Evolutionary conservation across 345 rosid genomes (phyloP).

Genomic region (Brassica carinata): DNA sequence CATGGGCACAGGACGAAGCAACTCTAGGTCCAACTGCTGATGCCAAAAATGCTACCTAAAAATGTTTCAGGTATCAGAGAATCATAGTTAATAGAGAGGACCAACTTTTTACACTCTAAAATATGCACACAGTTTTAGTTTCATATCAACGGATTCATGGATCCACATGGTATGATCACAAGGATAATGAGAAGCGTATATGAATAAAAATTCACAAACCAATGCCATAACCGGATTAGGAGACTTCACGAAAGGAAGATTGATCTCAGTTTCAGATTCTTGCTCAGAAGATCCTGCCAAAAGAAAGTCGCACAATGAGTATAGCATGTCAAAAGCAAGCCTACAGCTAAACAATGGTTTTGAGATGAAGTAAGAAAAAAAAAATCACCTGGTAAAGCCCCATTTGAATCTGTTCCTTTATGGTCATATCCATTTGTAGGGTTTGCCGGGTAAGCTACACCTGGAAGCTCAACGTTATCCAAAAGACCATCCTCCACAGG

Average conservation of each 20-base stretch:
- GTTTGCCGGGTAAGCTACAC: conserved; percentile 42
- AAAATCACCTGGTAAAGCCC: conserved; percentile 53
- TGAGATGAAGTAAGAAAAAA: conserved; percentile 30
- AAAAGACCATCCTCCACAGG: conserved; percentile 85
- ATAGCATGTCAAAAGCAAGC: background rate
- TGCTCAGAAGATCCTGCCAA: conserved; percentile 51
- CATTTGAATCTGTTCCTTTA: conserved; percentile 59
- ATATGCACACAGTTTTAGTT: conserved; percentile 6
- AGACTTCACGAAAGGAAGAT: conserved; percentile 84
- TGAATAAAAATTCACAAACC: conserved; percentile 51
- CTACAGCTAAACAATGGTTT: background rate
- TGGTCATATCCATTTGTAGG: conserved; percentile 56
- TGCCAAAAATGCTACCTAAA: conserved; percentile 94
- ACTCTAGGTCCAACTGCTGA: conserved; percentile 97
- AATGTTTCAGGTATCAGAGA: conserved; percentile 20
- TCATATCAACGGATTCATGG: conserved; percentile 3
- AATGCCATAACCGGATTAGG: conserved; percentile 93
- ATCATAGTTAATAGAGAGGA: conserved; percentile 14
- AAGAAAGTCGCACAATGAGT: conserved; percentile 29
- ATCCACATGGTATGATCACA: conserved; percentile 22
- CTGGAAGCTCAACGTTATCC: conserved; percentile 85
- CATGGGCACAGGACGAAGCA: conserved; percentile 99
- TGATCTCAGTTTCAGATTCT: conserved; percentile 61
- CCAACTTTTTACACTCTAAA: conserved; percentile 11
- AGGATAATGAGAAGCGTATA: conserved; percentile 19